Evolutionary conservation across 495 filamentous ascomycete genomes (phyloP).

Genomic region (Aspergillus bridgeri): DNA sequence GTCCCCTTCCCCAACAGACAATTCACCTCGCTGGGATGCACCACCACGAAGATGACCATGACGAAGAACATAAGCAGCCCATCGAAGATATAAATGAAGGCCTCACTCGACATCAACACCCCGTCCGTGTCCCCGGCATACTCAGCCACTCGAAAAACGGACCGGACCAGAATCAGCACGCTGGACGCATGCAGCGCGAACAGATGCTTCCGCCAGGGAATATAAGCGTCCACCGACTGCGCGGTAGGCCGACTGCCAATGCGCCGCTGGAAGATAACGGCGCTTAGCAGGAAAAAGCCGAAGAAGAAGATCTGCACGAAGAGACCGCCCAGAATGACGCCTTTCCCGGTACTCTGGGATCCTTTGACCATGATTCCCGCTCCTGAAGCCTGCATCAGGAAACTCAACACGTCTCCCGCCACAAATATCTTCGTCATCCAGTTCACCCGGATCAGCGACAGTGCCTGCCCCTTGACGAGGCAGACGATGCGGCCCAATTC

Average conservation of each 20-base stretch:
- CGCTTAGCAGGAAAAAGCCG: constrained; percentile 47
- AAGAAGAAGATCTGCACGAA: constrained; percentile 53
- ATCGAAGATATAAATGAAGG: constrained; percentile 63
- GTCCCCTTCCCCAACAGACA: constrained; percentile 20
- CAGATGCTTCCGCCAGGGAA: constrained; percentile 52
- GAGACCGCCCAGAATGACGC: constrained; percentile 44
- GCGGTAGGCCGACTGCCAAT: constrained; percentile 20
- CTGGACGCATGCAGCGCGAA: constrained; percentile 50
- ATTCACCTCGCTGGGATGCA: constrained; percentile 30
- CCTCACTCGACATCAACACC: constrained; percentile 51
- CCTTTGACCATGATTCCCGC: constrained; percentile 29
- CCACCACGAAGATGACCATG: constrained; percentile 47
- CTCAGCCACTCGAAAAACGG: constrained; percentile 59
- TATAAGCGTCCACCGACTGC: constrained; percentile 9
- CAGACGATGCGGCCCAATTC: constrained; percentile 47
- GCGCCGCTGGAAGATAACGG: constrained; percentile 40
- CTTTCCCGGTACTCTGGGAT: constrained; percentile 14
- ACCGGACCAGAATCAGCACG: constrained; percentile 57
- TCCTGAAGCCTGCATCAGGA: constrained; percentile 34
- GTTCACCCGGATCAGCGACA: constrained; percentile 32
- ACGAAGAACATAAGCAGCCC: constrained; percentile 52
- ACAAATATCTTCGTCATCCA: constrained; percentile 50
- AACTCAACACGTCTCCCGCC: constrained; percentile 35
- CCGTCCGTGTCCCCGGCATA: constrained; percentile 55
- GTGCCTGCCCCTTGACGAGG: constrained; percentile 34